Base-by-base conservation (phyloP, 2,329 filamentous ascomycete genomes). In the Aureobasidium sp. region DNA sequence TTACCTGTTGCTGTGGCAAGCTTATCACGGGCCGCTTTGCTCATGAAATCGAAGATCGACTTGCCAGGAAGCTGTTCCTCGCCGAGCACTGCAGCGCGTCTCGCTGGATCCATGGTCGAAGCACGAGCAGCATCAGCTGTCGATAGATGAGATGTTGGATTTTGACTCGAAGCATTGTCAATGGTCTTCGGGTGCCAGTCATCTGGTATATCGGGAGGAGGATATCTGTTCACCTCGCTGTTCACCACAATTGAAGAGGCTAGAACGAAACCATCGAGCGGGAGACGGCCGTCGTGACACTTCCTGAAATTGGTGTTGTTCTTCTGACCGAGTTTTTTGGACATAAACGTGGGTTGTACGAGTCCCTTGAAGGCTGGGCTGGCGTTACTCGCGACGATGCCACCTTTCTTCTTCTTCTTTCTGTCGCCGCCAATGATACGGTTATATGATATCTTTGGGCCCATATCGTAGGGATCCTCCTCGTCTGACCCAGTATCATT, bases 401-500 rank as follows among this genome's bases (percentile, higher is more conserved):
- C 71, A 1, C 63, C 71, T 24, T 62, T 63, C 44, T 65, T 83
- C 62, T 80, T 86, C 66, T 88, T 90, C 66, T 85, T 86, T 68
- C 88, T 95, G 58, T 90, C 85, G 0, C 84, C 86, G 16, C 88
- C 90, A 56, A 96, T 81, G 4, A 85, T 78, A 35, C 84, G 81
- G 61, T 88, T 95, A 68, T 95, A 95, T 11, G 85, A 88, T 66
- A 96, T 94, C 60, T 83, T 85, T 0, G 93, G 93, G 0, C 91
- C 91, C 50, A 97, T 84, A 55, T 91, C 87, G 65, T 95, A 97
- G 0, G 89, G 87, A 63, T 96, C 90, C 62, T 97, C 93, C 40
- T 96, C 90, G 60, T 97, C 93, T 4, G 91, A 96, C 10, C 90
- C 90, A 17, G 85, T 93, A 60, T 96, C 91, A 62, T 97, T 96